Evolutionary conservation across 176 grass and related monocot genomes (phyloP), one percentile per base, ranked within the genome.

Genomic region (Tillandsia leiboldiana): DNA sequence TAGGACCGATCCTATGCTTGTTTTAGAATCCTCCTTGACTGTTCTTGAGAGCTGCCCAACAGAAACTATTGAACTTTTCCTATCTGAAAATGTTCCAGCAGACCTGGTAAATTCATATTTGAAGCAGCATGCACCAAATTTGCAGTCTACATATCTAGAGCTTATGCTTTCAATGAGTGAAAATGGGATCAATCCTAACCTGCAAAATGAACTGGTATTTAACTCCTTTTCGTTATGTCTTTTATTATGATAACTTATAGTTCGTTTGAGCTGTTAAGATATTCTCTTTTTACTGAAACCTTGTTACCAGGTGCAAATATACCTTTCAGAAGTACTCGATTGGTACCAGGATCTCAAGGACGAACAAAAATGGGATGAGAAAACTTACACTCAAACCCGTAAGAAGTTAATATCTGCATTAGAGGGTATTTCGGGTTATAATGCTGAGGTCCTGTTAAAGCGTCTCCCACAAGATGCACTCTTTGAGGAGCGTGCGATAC

Each of bases 41-140:
- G 84, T 92, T 51, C 89, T 99, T 63, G 94, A 99, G 77, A 78
- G 80, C 65, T 93, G 88, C 28, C 84, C 94, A 17, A 88, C 79
- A 67, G 89, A 99, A 29, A 99, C 89, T 63, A 99, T 99, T 77
- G 84, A 99, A 69, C 83, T 99, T n/a, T 92, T 99, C 83, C 88
- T 99, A 65, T 93, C 84, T 54, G 89, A 92, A 99, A 99, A 99
- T 80, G 79, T 99, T 80, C 89, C 94, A 27, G 89, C 94, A 59
- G 89, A 99, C 84, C 82, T 99, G 82, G 89, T 99, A 66, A 99
- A 99, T 81, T 99, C 94, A 79, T 99, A 99, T 75, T 79, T 99
- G 76, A 99, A 99, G 78, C 89, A 99, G 18, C 82, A 99, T 88
- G 81, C 94, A 69, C 80, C 94, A 69, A 90, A 88, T 78, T 81